Evolutionary conservation across 2,329 filamentous ascomycete species (phyloP).

Genomic region (Aureobasidium sp.): DNA sequence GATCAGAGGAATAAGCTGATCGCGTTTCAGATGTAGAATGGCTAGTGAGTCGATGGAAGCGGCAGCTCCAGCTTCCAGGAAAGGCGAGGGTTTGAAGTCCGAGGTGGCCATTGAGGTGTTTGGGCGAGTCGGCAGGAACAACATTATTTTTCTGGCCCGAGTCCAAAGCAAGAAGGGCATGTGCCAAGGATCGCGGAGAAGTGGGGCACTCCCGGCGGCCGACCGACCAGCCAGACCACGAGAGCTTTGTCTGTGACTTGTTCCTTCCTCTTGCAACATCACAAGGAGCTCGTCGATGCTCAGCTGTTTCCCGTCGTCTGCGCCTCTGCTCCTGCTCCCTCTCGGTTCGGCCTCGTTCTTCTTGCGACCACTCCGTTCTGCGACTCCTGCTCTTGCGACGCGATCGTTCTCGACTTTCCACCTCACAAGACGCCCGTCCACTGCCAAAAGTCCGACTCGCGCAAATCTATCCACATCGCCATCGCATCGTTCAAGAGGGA

Average conservation of each 20-base stretch:
- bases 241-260: background rate
- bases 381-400: background rate
- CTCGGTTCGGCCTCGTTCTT: background rate
- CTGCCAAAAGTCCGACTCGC: background rate
- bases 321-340: background rate
- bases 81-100: constrained; percentile 51
- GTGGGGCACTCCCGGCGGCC: constrained; percentile 5
- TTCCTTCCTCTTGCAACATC: background rate
- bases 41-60: constrained; percentile 61
- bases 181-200: constrained; percentile 6
- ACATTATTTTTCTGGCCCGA: constrained; percentile 5
- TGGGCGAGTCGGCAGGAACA: background rate
- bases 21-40: constrained; percentile 80
- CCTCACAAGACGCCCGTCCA: background rate
- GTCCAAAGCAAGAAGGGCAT: background rate
- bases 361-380: background rate
- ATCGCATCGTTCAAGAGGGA: constrained; percentile 14
- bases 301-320: background rate
- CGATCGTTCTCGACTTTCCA: background rate
- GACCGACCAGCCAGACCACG: constrained; percentile 1
- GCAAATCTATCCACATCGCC: constrained; percentile 11
- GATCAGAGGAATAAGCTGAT: constrained; percentile 70
- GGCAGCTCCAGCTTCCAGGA: constrained; percentile 59
- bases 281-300: background rate
- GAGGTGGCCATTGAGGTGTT: constrained; percentile 8